These are phyloP conservation scores for Sphaerostilbella broomeana DNA, from an alignment of 2,329 filamentous ascomycete genomes.

Conservation along the genomic window DNA sequence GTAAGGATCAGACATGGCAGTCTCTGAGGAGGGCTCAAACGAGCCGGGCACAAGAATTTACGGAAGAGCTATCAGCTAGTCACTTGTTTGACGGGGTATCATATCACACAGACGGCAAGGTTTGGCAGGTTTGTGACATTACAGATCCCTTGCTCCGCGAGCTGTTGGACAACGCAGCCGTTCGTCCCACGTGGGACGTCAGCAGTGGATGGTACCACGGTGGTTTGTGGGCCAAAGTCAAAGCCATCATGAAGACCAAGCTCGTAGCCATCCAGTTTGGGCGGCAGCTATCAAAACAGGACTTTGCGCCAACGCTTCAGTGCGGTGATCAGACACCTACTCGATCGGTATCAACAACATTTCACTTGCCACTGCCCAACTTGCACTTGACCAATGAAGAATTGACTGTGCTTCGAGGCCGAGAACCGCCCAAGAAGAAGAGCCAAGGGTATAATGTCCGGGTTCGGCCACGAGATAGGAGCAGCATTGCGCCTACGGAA, in stretches of 20 bases:
- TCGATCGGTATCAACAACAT: conserved; percentile 24
- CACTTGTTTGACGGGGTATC: conserved; percentile 80
- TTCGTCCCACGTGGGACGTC: conserved; percentile 53
- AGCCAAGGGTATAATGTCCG: conserved; percentile 31
- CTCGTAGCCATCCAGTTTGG: conserved; percentile 60
- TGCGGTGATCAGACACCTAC: conserved; percentile 30
- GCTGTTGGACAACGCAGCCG: conserved; percentile 57
- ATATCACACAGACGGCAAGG: conserved; percentile 72
- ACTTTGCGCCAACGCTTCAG: conserved; percentile 30
- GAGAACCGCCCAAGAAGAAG: conserved; percentile 31
- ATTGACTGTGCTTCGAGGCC: conserved; percentile 28
- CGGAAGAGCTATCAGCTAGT: conserved; percentile 39
- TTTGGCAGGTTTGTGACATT: conserved; percentile 93
- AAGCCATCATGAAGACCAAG: conserved; percentile 83
- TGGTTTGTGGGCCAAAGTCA: conserved; percentile 75
- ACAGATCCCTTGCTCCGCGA: conserved; percentile 66
- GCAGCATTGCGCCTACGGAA: background rate
- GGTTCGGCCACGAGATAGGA: conserved; percentile 14
- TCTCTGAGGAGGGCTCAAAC: conserved; percentile 36
- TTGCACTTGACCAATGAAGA: conserved; percentile 31
- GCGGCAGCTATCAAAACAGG: conserved; percentile 37
- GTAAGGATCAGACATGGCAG: conserved; percentile 44
- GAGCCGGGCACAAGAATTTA: conserved; percentile 33
- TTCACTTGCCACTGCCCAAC: conserved; percentile 29
- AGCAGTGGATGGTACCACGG: conserved; percentile 79